Percentiles rank a stretch among this genome's conserved stretches.
Conservation (phyloP, 495 filamentous ascomycete species). For the Penicillium malachiteum region DNA sequence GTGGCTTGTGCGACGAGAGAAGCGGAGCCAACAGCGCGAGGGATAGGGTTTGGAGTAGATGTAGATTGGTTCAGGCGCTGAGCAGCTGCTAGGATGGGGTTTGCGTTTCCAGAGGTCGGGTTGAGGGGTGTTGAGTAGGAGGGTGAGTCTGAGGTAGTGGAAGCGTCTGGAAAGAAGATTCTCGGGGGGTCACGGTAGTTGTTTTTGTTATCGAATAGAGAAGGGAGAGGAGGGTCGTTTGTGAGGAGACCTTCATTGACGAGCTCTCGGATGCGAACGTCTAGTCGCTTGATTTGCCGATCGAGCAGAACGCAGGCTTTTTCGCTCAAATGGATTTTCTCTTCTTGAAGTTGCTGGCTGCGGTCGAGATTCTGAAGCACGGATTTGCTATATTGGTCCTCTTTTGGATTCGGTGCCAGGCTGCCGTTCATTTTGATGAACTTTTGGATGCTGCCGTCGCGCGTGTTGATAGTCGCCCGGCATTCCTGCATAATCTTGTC, state of each 20-base stretch:
- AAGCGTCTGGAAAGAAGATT: conserved; percentile 46
- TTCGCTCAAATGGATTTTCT: conserved; percentile 78
- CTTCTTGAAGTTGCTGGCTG: conserved; percentile 73
- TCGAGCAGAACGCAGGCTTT: conserved; percentile 79
- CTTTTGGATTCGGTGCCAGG: conserved; percentile 78
- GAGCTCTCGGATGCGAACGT: conserved; percentile 80
- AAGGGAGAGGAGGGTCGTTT: conserved; percentile 75
- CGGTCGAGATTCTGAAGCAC: conserved; percentile 71
- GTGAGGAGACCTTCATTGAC: conserved; percentile 76
- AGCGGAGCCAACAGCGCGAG: conserved; percentile 22
- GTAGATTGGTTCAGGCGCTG: conserved; percentile 46
- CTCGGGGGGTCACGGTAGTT: conserved; percentile 56
- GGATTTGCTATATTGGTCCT: conserved; percentile 67
- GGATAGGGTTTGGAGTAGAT: conserved; percentile 20
- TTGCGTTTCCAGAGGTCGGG: conserved; percentile 43
- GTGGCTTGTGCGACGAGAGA: conserved; percentile 28
- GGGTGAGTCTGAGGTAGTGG: conserved; percentile 38
- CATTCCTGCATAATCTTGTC: conserved; percentile 77
- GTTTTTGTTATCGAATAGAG: conserved; percentile 64
- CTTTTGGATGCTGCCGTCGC: conserved; percentile 83
- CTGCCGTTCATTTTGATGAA: conserved; percentile 85
- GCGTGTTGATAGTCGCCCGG: conserved; percentile 67
- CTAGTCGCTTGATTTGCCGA: conserved; percentile 83
- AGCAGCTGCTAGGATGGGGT: conserved; percentile 42
- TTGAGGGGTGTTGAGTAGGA: conserved; percentile 42